A percentile compares a stretch with the other conserved stretches of the same genome.
phyloP scores from a whole-genome alignment of 306 rosid genomes.

The Glycine soja region DNA sequence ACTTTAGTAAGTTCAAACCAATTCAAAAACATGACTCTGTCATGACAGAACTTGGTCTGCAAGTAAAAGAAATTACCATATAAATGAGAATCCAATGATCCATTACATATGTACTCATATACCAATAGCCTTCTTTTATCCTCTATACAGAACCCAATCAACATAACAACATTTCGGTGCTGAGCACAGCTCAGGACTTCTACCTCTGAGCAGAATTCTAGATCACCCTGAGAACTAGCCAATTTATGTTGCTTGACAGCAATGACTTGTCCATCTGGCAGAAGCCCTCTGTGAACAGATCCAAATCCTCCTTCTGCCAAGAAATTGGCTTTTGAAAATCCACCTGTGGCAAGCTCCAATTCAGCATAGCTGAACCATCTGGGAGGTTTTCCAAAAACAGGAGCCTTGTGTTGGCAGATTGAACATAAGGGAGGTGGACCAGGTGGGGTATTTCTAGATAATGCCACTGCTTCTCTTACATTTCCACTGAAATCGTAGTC shows the following conservation, averaged over 20 bases:
- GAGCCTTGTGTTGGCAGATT: conserved; percentile 98
- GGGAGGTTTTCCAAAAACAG: conserved; percentile 97
- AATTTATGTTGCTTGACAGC: conserved; percentile 99
- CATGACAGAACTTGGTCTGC: background rate
- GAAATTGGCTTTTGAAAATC: conserved; percentile 91
- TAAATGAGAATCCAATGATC: conserved; percentile 91
- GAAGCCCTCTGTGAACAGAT: conserved; percentile 91
- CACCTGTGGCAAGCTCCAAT: conserved; percentile 93
- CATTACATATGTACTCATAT: conserved; percentile 95
- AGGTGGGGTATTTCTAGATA: conserved; percentile 80
- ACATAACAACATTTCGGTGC: conserved; percentile 96
- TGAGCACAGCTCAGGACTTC: conserved; percentile 99
- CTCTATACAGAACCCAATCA: conserved; percentile 98
- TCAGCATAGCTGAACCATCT: conserved; percentile 93
- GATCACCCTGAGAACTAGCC: conserved; percentile 98
- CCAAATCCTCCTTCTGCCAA: conserved; percentile 99
- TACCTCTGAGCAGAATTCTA: conserved; percentile 94
- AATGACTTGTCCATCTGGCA: conserved; percentile 91
- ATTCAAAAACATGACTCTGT: conserved; percentile 16
- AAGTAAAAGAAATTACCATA: conserved; percentile 69
- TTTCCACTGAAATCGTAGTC: conserved; percentile 72
- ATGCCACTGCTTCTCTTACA: conserved; percentile 83
- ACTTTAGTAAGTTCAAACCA: conserved; percentile 8
- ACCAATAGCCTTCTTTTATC: conserved; percentile 90
- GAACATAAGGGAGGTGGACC: conserved; percentile 97